A percentile compares a stretch with the other conserved stretches of the same genome.
Evolutionary conservation across 129 eudicot genomes (phyloP).

Genomic region (Kitagawia praeruptora): DNA sequence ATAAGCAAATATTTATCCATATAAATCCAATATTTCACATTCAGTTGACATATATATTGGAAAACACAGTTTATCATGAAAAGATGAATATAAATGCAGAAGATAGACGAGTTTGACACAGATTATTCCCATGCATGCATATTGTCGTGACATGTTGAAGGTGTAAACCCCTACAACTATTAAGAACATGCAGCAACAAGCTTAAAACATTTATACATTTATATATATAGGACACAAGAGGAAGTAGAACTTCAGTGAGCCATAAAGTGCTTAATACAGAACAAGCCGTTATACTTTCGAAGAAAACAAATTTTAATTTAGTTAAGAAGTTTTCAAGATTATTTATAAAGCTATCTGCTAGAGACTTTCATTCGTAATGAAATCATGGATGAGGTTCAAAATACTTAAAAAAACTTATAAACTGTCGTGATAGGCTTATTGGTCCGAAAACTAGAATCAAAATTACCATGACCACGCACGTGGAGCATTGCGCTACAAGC

Average conservation of each 20-base stretch:
- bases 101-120: neutral
- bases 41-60: too few species aligned
- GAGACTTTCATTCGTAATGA: neutral
- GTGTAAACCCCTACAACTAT: neutral
- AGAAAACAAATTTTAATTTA: neutral
- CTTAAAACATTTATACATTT: neutral
- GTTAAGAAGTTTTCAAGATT: neutral
- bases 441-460: neutral
- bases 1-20: neutral
- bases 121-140: neutral
- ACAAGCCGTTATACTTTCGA: neutral
- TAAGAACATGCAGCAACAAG: neutral
- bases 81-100: neutral
- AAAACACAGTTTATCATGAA: neutral
- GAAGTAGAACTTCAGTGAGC: neutral
- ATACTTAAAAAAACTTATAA: neutral
- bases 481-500: neutral
- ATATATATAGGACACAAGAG: neutral
- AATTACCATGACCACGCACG: too few species aligned
- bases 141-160: neutral
- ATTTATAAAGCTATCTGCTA: neutral
- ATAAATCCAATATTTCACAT: neutral
- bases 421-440: neutral
- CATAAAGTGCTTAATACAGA: neutral
- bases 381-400: neutral